Evolutionary conservation across 257 asterid species (phyloP).

Genomic region (Linderniella brevidens): DNA sequence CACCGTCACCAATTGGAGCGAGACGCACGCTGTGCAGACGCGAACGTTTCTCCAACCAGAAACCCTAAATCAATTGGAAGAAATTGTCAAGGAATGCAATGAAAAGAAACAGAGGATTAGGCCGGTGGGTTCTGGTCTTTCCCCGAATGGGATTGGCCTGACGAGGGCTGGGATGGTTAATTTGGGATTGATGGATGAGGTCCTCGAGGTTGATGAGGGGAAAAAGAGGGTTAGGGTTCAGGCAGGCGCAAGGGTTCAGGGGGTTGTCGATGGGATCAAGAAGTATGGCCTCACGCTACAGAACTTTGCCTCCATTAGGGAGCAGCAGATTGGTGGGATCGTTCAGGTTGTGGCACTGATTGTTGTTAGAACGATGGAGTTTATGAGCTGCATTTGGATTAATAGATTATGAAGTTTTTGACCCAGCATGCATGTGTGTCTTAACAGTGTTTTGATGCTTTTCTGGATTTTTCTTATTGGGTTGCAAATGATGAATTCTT

Average conservation of each 20-base stretch:
- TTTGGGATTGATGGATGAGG: conserved; percentile 83
- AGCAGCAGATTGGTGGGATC: conserved; percentile 96
- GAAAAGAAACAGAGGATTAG: conserved; percentile 62
- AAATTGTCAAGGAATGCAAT: conserved; percentile 35
- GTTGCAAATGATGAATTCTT: too few relatives aligned
- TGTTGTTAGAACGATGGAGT: background rate
- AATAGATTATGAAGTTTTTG: too few relatives aligned
- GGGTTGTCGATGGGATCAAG: conserved; percentile 83
- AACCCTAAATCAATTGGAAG: conserved; percentile 31
- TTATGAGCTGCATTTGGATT: background rate
- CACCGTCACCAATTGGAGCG: conserved; percentile 90
- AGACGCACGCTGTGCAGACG: conserved; percentile 93
- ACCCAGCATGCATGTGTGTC: too few relatives aligned
- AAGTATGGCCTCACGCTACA: conserved; percentile 73
- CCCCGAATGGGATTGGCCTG: conserved; percentile 87
- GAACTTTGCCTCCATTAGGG: conserved; percentile 90
- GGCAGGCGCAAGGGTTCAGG: conserved; percentile 94
- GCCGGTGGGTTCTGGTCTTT: conserved; percentile 86
- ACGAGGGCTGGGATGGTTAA: conserved; percentile 82
- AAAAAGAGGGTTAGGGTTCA: conserved; percentile 71
- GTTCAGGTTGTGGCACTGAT: conserved; percentile 39
- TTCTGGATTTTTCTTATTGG: too few relatives aligned
- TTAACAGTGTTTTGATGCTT: too few relatives aligned
- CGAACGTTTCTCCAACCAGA: conserved; percentile 82
- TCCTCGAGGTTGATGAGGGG: conserved; percentile 78